Evolutionary conservation across 805 yeast species (phyloP).

Genomic region (Cyberlindnera xylosilytica): DNA sequence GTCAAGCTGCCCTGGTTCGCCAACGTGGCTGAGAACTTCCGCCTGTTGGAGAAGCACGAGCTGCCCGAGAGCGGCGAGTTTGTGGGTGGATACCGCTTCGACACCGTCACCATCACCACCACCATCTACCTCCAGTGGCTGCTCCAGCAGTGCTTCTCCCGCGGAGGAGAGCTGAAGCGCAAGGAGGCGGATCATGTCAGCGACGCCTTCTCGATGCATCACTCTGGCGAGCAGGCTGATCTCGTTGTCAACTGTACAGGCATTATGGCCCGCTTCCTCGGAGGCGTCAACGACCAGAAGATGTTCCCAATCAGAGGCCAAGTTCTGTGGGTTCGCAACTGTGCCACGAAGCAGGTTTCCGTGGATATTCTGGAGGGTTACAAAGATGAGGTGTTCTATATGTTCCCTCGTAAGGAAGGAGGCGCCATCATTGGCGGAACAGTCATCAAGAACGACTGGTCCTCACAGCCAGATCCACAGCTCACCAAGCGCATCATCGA

Average conservation of each 20-base stretch:
- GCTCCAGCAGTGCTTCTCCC: slow-evolving; percentile 38
- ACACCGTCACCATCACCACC: slow-evolving; percentile 57
- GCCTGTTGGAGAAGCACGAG: slow-evolving; percentile 33
- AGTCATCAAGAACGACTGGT: slow-evolving; percentile 30
- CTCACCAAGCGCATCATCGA: slow-evolving; percentile 43
- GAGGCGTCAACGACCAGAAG: slow-evolving; percentile 43
- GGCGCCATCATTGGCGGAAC: slow-evolving; percentile 66
- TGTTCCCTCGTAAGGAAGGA: slow-evolving; percentile 72
- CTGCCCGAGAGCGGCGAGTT: slow-evolving; percentile 17
- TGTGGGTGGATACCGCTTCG: slow-evolving; percentile 46
- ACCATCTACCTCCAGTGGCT: slow-evolving; percentile 54
- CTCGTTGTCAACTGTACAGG: slow-evolving; percentile 60
- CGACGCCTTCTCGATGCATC: slow-evolving; percentile 45
- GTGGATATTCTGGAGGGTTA: slow-evolving; percentile 32
- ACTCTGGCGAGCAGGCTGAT: slow-evolving; percentile 40
- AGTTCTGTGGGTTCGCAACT: slow-evolving; percentile 38
- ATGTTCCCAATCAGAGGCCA: slow-evolving; percentile 58
- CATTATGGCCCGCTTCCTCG: slow-evolving; percentile 40
- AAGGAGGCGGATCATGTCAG: slow-evolving; percentile 39
- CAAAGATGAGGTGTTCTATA: slow-evolving; percentile 47
- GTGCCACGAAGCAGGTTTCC: slow-evolving; percentile 26
- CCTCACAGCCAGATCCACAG: slow-evolving; percentile 36
- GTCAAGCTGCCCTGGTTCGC: slow-evolving; percentile 48
- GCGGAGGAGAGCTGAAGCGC: slow-evolving; percentile 48
- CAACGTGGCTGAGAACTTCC: slow-evolving; percentile 38